Evolutionary conservation across 441 rosid genomes (phyloP).

Genomic region (Lepidium campestre): DNA sequence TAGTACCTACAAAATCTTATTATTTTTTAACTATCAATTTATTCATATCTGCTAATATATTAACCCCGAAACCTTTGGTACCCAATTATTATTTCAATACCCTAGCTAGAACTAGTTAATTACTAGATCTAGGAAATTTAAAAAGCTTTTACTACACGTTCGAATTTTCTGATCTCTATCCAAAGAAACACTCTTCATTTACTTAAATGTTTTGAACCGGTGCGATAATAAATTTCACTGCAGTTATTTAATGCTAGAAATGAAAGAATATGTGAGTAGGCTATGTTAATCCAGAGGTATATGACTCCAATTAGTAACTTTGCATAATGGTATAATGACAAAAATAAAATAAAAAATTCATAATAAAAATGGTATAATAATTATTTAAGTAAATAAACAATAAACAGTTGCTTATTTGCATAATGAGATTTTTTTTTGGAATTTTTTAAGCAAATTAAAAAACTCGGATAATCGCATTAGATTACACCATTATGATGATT

Average conservation of each 20-base stretch:
- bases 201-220: background rate
- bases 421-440: no score
- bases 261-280: background rate
- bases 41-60: constrained; percentile 13
- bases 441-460: no score
- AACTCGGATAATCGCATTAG: no score
- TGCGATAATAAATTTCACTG: background rate
- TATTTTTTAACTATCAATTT: constrained; percentile 7
- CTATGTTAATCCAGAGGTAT: background rate
- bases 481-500: no score
- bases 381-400: no score
- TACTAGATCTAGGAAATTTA: background rate
- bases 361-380: no score
- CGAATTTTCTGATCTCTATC: background rate
- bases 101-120: background rate
- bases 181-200: background rate
- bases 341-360: no score
- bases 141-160: background rate
- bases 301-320: no score
- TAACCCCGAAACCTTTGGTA: background rate
- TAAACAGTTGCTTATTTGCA: no score
- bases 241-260: background rate
- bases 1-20: constrained; percentile 24
- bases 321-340: no score
- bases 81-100: constrained; percentile 3